phyloP scores from a whole-genome alignment of 176 grass and related monocot genomes.

The Oryza coarctata region DNA sequence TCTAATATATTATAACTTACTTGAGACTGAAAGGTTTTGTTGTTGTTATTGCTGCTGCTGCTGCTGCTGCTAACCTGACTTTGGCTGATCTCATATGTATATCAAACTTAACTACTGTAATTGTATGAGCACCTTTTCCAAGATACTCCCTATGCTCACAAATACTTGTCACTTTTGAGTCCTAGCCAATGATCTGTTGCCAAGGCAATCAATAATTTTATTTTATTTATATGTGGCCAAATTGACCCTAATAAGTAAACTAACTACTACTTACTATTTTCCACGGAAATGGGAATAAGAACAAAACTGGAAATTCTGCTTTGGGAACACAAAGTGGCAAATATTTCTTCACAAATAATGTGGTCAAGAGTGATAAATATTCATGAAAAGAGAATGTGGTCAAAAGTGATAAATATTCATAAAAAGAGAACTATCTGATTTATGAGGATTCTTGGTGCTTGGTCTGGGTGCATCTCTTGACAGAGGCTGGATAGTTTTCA shows the following conservation, averaged over 20 bases:
- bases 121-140: background rate
- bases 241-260: background rate
- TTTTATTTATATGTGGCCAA: background rate
- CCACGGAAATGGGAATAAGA: background rate
- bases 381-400: background rate
- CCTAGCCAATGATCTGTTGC: background rate
- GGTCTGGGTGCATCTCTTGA: too few species aligned
- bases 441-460: conserved; percentile 6
- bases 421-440: background rate
- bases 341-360: too few species aligned
- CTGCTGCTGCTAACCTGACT: background rate
- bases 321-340: background rate
- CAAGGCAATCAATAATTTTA: background rate
- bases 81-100: background rate
- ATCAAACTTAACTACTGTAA: conserved; percentile 1
- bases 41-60: too few species aligned
- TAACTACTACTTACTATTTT: background rate
- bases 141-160: background rate
- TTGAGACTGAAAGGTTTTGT: too few species aligned
- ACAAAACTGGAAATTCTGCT: background rate
- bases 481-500: too few species aligned
- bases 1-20: too few species aligned
- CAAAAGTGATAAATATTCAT: background rate
- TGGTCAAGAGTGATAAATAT: background rate
- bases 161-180: background rate